A percentile compares a stretch with the other conserved stretches of the same genome.
These are phyloP conservation scores for Xylaria scruposa DNA, from an alignment of 495 filamentous ascomycete species.

Conservation along the genomic window DNA sequence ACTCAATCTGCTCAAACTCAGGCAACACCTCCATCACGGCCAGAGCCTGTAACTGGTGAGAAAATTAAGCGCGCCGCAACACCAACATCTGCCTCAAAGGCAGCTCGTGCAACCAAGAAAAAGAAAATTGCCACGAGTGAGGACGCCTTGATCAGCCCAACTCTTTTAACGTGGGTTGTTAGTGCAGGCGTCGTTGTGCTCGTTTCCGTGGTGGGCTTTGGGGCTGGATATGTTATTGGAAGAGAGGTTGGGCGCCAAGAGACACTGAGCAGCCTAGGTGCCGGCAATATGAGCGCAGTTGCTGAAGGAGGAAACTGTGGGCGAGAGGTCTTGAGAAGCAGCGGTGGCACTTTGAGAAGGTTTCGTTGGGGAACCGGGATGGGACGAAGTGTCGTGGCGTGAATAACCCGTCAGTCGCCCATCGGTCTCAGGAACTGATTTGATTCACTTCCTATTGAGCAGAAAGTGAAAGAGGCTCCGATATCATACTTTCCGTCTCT, in stretches of 20 bases:
- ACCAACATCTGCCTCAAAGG: constrained; percentile 40
- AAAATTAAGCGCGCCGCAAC: constrained; percentile 61
- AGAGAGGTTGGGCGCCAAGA: constrained; percentile 79
- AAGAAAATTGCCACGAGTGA: constrained; percentile 50
- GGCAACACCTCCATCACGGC: constrained; percentile 14
- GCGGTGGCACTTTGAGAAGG: constrained; percentile 49
- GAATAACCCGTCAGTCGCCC: constrained; percentile 20
- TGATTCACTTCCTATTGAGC: background rate
- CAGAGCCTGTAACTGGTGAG: constrained; percentile 46
- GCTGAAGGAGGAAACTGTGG: constrained; percentile 46
- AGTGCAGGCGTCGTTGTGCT: constrained; percentile 92
- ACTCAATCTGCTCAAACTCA: constrained; percentile 34
- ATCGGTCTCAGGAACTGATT: background rate
- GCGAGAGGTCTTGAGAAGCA: constrained; percentile 48
- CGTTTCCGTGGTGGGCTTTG: constrained; percentile 89
- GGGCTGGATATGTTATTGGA: constrained; percentile 89
- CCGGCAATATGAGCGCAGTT: constrained; percentile 48
- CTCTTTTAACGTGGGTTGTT: constrained; percentile 88
- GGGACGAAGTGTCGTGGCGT: constrained; percentile 50
- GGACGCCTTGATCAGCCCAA: constrained; percentile 64
- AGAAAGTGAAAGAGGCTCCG: background rate
- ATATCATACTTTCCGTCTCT: background rate
- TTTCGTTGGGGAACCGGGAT: constrained; percentile 55
- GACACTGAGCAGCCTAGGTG: constrained; percentile 43
- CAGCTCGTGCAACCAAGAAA: constrained; percentile 60